Evolutionary conservation across 108 stramenopile species (phyloP).

Genomic region (Discostella stelligeroides): DNA sequence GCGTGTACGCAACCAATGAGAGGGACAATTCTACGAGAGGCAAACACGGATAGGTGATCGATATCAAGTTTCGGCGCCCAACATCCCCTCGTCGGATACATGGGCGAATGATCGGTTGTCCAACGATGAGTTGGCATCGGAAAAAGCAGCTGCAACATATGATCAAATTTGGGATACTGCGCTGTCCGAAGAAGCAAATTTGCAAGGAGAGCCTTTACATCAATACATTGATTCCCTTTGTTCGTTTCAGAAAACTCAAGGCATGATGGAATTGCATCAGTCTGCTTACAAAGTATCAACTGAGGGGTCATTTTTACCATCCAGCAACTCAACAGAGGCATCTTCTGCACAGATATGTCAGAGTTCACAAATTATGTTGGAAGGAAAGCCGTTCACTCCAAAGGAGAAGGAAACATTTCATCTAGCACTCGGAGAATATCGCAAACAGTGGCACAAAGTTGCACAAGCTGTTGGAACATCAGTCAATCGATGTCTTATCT

Average conservation of each 20-base stretch:
- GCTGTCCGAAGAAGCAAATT: slow-evolving; percentile 41
- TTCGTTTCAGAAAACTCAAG: slow-evolving; percentile 44
- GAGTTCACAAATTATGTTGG: slow-evolving; percentile 23
- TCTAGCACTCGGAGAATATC: slow-evolving; percentile 32
- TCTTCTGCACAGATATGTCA: background rate
- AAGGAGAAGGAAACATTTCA: slow-evolving; percentile 27
- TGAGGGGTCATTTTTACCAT: too few species aligned
- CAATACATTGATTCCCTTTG: slow-evolving; percentile 46
- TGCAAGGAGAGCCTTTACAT: slow-evolving; percentile 51
- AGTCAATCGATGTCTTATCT: slow-evolving; percentile 49
- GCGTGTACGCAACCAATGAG: slow-evolving; percentile 25
- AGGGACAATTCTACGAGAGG: slow-evolving; percentile 27
- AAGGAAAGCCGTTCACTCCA: slow-evolving; percentile 26
- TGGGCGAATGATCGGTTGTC: slow-evolving; percentile 21
- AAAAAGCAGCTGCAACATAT: slow-evolving; percentile 1
- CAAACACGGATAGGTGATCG: slow-evolving; percentile 32
- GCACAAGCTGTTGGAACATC: slow-evolving; percentile 56
- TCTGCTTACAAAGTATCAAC: slow-evolving; percentile 54
- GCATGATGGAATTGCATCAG: slow-evolving; percentile 54
- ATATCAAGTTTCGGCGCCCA: slow-evolving; percentile 33
- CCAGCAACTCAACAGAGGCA: too few species aligned
- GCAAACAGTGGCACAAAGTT: slow-evolving; percentile 54
- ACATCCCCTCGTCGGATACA: slow-evolving; percentile 30
- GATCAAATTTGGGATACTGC: slow-evolving; percentile 65
- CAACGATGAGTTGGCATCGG: background rate